Conservation (phyloP, 2,329 filamentous ascomycete species). For the Penicillium occitanis region DNA sequence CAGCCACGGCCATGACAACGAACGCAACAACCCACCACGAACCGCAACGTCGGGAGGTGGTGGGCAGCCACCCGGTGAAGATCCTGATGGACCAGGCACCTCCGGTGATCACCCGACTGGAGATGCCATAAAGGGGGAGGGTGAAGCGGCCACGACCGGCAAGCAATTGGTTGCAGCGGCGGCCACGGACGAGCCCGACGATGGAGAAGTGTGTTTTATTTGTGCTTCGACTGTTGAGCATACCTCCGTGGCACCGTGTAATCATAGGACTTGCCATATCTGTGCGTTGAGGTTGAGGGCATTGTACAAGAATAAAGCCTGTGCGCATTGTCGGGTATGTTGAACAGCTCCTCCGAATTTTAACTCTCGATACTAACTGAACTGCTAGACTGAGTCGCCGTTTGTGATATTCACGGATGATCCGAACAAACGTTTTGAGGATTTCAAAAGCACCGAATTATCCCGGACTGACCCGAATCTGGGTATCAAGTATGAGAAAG, state of each 20-base stretch:
- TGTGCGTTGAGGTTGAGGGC: slow-evolving; percentile 88
- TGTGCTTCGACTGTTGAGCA: slow-evolving; percentile 89
- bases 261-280: slow-evolving; percentile 95
- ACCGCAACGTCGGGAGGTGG: slow-evolving; percentile 18
- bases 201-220: slow-evolving; percentile 92
- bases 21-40: slow-evolving; percentile 25
- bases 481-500: slow-evolving; percentile 85
- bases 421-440: slow-evolving; percentile 74
- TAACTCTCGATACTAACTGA: slow-evolving; percentile 11
- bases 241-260: slow-evolving; percentile 86
- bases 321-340: slow-evolving; percentile 88
- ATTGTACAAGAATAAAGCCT: slow-evolving; percentile 93
- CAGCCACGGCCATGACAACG: slow-evolving; percentile 34
- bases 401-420: slow-evolving; percentile 94
- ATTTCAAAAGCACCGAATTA: slow-evolving; percentile 74
- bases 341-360: not conserved
- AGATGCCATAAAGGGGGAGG: slow-evolving; percentile 43
- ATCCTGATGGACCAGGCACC: slow-evolving; percentile 39
- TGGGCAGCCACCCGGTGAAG: slow-evolving; percentile 38
- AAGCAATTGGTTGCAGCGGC: slow-evolving; percentile 32
- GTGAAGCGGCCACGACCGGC: slow-evolving; percentile 26
- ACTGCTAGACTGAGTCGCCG: slow-evolving; percentile 44
- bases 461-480: slow-evolving; percentile 78
- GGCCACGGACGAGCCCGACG: slow-evolving; percentile 53
- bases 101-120: slow-evolving; percentile 50